Evolutionary conservation across 1,284 basidiomycete genomes (phyloP).

Genomic region (Chalciporus sp.): DNA sequence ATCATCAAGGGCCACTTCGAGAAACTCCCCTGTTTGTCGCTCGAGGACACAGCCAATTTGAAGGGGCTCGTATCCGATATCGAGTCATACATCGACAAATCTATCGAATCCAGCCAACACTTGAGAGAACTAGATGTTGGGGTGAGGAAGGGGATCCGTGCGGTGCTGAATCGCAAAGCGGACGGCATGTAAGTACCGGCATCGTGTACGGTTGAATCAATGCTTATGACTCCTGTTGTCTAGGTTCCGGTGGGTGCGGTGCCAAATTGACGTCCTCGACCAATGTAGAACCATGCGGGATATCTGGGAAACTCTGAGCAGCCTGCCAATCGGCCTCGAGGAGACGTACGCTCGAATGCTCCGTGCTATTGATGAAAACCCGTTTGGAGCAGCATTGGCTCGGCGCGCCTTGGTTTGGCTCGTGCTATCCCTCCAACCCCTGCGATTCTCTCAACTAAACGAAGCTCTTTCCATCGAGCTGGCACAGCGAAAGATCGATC

Average conservation of each 20-base stretch:
- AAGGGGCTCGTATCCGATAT: not conserved
- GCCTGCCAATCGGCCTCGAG: conserved; percentile 16
- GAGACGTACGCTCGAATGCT: conserved; percentile 17
- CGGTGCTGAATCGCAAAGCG: not conserved
- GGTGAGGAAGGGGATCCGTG: not conserved
- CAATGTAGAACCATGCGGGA: not conserved
- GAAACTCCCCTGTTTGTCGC: not conserved
- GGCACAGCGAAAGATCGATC: not conserved
- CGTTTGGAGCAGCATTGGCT: not conserved
- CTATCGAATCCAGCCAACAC: not conserved
- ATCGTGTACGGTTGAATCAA: not conserved
- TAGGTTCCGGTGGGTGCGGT: conserved; percentile 19
- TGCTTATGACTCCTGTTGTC: not conserved
- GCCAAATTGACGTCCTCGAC: conserved; percentile 12
- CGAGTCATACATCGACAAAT: not conserved
- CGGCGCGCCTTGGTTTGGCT: conserved; percentile 12
- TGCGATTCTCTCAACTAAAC: conserved; percentile 12
- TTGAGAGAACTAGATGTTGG: not conserved
- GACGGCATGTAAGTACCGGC: not conserved
- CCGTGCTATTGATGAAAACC: not conserved
- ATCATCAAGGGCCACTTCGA: not conserved
- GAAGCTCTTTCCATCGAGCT: conserved; percentile 11
- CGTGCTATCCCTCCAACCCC: conserved; percentile 1
- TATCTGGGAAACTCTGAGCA: conserved; percentile 4
- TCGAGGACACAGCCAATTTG: not conserved